Base-by-base conservation (phyloP, 768 basidiomycete genomes). In the Phaffia tasmanica region DNA sequence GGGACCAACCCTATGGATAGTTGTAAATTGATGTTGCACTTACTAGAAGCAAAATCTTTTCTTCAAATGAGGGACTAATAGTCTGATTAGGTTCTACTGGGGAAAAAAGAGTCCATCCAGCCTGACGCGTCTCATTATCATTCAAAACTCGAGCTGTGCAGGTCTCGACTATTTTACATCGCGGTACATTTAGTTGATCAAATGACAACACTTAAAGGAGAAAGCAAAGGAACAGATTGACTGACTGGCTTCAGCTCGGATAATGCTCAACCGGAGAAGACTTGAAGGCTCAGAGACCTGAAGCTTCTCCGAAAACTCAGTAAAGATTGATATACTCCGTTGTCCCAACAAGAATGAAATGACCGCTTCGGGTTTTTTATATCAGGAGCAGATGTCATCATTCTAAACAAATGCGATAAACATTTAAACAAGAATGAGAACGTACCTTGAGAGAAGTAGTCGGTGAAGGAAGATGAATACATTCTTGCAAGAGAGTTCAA, bases 251-350 rank as follows among this genome's bases (percentile, higher is more conserved):
- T 92, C 93, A 27, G 87, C 83, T 46, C 95, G 83, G 58, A 98
- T 86, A 75, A 87, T 87, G 0, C 89, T 89, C 49, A 99, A 79
- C 57, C 89, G 83, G 56, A 94, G 84, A 51, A 97, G 80, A 72
- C 92, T 89, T 49, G 87, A 81, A 0, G 93, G 92, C 75, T 99
- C 95, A n/a, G 88, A 86, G 15, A 89, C 88, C 72, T 87, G 85
- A 57, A 99, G 79, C 71, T 85, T 91, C 65, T 87, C 81, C 42
- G 57, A 51, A 19, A 98, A 98, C 76, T 98, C 94, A 9, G 89
- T 86, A 76, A 99, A 98, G 3, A 97, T 90, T 51, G 85, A 81
- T 11, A 85, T 74, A 1, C 86, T 89, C 63, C 93, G 86, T 75
- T 91, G 84, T 30, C 91, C 93, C 60, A 93, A 84, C 80, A 87